Evolutionary conservation across 192 early-diverging fungal genomes (phyloP), one percentile per base, ranked within the genome.

Genomic region (Obelidium mucronatum): DNA sequence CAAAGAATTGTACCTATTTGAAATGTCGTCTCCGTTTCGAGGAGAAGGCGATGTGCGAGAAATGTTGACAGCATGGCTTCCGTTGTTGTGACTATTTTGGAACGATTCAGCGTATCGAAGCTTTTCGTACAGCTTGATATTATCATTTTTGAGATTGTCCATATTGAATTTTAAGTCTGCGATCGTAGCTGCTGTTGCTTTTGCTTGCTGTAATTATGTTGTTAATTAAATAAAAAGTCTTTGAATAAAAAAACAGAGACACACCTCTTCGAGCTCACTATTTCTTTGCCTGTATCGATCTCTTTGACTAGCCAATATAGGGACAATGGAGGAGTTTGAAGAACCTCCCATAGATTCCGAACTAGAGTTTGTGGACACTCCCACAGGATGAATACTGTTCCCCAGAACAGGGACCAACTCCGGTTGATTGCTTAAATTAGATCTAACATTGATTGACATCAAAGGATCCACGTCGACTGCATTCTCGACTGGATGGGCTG

Each of bases 261-360:
- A 33, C 33, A 83, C 74, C 52, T 94, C 90, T 53, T 96, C 94
- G 30, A 95, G 82, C 70, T 97, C 94, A n/a, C 84, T 83, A 80
- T 94, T 94, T 33, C 94, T 83, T 75, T 96, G 93, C 40, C 93
- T 84, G 87, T 96, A 97, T 35, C 96, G 79, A 79, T 98, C 93
- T 39, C 96, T 87, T 78, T 98, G 96, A 35, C 90, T 86, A 0
- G 95, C 93, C 6, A 98, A 84, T 62, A 98, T 96, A 1, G 93
- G 92, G 26, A 97, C 76, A 48, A 97, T 94, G 1, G 85, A 79
- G 15, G 71, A 67, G 30, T 56, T 73, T 13, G 69, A 2, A 24
- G 60, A 3, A n/a, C 31, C 40, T 79, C 17, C 65, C 44, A 37
- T 40, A 31, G 48, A 34, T 19, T 34, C 40, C 13, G 15, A 17